These are phyloP conservation scores for Physocladia obscura DNA, from an alignment of 192 early-diverging fungal species.

Conservation along the genomic window DNA sequence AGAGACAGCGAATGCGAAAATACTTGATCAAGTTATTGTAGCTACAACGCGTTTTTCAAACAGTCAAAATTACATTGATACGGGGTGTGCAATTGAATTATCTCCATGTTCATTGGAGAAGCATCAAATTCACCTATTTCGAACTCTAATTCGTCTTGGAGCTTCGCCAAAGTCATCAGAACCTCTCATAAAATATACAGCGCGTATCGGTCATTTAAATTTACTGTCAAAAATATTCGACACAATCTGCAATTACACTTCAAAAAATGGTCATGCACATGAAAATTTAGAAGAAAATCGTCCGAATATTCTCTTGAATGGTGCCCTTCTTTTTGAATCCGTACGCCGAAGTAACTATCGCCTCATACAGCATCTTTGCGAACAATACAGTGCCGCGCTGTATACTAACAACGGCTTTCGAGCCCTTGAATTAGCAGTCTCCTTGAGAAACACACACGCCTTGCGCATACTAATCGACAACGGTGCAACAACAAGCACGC, in stretches of 20 bases:
- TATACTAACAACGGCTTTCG: constrained; percentile 2
- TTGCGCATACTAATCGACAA: constrained; percentile 12
- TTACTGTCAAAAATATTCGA: not conserved
- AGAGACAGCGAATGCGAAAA: not conserved
- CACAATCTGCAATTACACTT: not conserved
- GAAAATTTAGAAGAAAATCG: not conserved
- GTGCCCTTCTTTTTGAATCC: not conserved
- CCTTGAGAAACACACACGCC: not conserved
- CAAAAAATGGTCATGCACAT: not conserved
- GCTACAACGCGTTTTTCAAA: no score
- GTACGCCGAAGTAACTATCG: constrained; percentile 20
- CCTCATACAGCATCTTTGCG: constrained; percentile 17
- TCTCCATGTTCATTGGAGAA: not conserved
- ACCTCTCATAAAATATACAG: constrained; percentile 17
- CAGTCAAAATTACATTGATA: constrained; percentile 1
- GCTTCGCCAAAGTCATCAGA: not conserved
- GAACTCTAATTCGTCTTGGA: not conserved
- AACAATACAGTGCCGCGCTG: not conserved
- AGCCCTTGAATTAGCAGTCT: constrained; percentile 2
- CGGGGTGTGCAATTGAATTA: not conserved
- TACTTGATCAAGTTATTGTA: constrained; percentile 1
- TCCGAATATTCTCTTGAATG: not conserved
- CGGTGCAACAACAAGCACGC: not conserved
- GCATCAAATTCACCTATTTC: not conserved
- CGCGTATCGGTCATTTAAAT: constrained; percentile 12